phyloP scores from a whole-genome alignment of 106 monocot genomes.

The Hemerocallis citrina region DNA sequence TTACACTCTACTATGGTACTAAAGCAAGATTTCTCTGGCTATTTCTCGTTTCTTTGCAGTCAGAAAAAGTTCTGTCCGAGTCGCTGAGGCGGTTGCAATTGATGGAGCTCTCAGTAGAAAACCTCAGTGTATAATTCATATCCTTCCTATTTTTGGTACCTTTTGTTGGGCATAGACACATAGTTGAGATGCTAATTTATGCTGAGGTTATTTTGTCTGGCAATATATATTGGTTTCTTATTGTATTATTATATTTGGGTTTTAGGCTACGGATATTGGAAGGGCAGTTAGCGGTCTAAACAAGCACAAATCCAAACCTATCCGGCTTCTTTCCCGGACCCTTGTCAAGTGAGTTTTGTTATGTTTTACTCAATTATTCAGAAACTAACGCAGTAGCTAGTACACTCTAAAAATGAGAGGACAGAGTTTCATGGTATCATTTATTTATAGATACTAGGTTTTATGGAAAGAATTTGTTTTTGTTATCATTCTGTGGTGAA shows the following conservation, averaged over 20 bases:
- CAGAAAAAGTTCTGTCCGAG: conserved; percentile 55
- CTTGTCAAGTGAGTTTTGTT: conserved; percentile 75
- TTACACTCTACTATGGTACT: background rate
- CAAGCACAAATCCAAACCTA: conserved; percentile 66
- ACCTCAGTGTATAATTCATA: conserved; percentile 6
- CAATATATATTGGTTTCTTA: conserved; percentile 5
- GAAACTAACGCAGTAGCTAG: too few relatives aligned
- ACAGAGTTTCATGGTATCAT: too few relatives aligned
- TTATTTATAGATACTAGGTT: too few relatives aligned
- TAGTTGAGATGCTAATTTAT: background rate
- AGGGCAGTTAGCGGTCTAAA: conserved; percentile 56
- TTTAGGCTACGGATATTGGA: conserved; percentile 81
- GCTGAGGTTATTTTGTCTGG: conserved; percentile 3
- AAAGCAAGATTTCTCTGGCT: background rate
- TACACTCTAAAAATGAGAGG: too few relatives aligned
- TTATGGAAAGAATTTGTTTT: too few relatives aligned
- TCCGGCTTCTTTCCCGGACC: conserved; percentile 51
- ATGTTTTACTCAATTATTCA: background rate
- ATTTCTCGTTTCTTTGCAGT: conserved; percentile 35
- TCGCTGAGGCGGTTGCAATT: conserved; percentile 74
- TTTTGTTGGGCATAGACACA: background rate
- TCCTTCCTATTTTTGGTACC: background rate
- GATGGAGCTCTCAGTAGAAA: conserved; percentile 61
- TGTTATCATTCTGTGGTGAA: too few relatives aligned
- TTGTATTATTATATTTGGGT: conserved; percentile 2